A percentile compares a stretch with the other conserved stretches of the same genome.
These are phyloP conservation scores for Penstemon eatonii DNA, from an alignment of 257 asterid genomes.

Conservation along the genomic window DNA sequence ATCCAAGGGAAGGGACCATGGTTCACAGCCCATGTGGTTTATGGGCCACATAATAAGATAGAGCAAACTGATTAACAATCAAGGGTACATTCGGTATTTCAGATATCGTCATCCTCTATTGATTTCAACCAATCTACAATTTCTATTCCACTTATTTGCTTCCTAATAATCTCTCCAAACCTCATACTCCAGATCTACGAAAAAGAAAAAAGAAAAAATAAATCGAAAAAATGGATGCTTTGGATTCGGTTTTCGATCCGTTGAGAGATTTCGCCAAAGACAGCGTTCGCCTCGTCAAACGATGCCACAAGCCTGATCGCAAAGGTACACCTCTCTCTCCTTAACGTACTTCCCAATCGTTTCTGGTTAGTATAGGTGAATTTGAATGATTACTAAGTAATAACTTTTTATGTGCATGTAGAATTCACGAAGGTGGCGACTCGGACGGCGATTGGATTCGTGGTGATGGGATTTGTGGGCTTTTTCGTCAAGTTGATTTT, in stretches of 20 bases:
- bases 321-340: conserved; percentile 40
- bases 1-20: too few relatives aligned
- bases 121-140: conserved; percentile 2
- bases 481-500: conserved; percentile 63
- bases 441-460: conserved; percentile 62
- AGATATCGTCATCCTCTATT: conserved; percentile 30
- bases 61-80: neutral
- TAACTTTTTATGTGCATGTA: conserved; percentile 18
- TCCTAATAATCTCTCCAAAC: neutral
- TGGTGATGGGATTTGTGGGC: conserved; percentile 63
- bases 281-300: conserved; percentile 61
- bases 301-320: conserved; percentile 73
- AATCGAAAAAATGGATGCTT: conserved; percentile 39
- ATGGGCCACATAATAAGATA: neutral
- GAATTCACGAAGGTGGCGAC: conserved; percentile 63
- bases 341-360: neutral
- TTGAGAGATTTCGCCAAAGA: conserved; percentile 59
- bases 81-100: conserved; percentile 30
- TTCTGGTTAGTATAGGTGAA: neutral
- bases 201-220: neutral
- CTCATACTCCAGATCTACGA: conserved; percentile 32
- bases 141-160: neutral
- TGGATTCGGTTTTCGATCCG: conserved; percentile 62
- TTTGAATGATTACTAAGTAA: neutral
- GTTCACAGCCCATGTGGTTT: too few relatives aligned